Evolutionary conservation across 192 early-diverging fungal genomes (phyloP), one percentile per base, ranked within the genome.

Genomic region (Radiomyces spectabilis): DNA sequence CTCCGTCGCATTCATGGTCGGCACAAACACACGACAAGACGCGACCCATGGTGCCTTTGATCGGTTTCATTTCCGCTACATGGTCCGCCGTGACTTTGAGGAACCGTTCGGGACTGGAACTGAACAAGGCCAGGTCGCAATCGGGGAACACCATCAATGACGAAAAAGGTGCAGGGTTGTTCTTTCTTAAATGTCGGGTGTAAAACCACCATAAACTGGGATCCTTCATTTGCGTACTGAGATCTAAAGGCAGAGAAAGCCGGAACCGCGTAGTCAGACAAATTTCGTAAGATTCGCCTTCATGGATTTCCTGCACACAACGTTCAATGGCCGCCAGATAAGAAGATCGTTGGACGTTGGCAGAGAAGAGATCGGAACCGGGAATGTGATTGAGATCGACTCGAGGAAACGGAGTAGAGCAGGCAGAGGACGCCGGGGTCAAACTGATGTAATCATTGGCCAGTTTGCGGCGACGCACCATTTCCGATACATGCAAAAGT

Each of bases 271-370:
- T 96, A 0, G 95, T 98, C 43, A 98, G 55, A 61, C 93, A 95
- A 1, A 96, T 66, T 59, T 98, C 95, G 67, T 98, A 98, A n/a
- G 93, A 85, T 59, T 98, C 93, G 33, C 95, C 95, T 41, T 80
- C 76, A 0, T 69, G 38, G 49, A 98, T 98, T 32, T 77, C 66
- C 18, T 68, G 35, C 7, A 84, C 57, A 15, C 80, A 78, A 30
- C 69, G 55, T 40, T 71, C 53, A 16, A 92, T 84, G 15, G 79
- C 74, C 5, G 55, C 35, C 3, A 88, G 42, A 56, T 92, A 92
- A 8, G 52, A 25, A 12, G 61, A 37, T 10, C 67, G 69, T 0
- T 61, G 54, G 4, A 70, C 61, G 51, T 78, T 75, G 1, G 78
- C 56, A 25, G 44, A 57, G 29, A 78, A 75, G 12, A 65, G 43